A percentile compares a stretch with the other conserved stretches of the same genome.
Evolutionary conservation across 192 early-diverging fungal genomes (phyloP).

Genomic region (Podila minutissima): DNA sequence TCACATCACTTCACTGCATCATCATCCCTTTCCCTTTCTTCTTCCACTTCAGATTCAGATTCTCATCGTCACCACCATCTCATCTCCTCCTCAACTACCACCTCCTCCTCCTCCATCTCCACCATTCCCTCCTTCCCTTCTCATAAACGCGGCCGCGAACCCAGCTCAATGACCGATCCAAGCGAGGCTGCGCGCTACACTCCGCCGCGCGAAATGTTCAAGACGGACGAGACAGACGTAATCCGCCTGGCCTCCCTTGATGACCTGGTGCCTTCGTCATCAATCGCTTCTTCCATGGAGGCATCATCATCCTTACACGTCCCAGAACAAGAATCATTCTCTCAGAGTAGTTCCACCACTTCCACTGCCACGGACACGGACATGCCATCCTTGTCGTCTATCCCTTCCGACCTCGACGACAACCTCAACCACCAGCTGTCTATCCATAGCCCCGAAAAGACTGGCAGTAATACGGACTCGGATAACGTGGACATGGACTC

Average conservation of each 20-base stretch:
- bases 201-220: constrained; percentile 48
- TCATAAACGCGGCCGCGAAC: constrained; percentile 46
- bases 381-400: neutral
- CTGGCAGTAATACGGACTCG: neutral
- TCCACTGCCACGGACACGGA: neutral
- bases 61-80: neutral
- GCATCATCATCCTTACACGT: neutral
- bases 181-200: constrained; percentile 47
- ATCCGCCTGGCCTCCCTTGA: neutral
- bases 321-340: neutral
- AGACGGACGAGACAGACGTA: neutral
- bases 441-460: constrained; percentile 38
- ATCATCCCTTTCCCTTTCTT: neutral
- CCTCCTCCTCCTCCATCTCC: neutral
- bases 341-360: neutral
- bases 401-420: constrained; percentile 19
- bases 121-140: constrained; percentile 9
- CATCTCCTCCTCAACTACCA: neutral
- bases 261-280: constrained; percentile 2
- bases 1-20: neutral
- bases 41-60: neutral
- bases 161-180: constrained; percentile 41
- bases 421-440: constrained; percentile 37
- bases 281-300: neutral
- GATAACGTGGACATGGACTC: neutral